These are phyloP conservation scores for Aspergillus nanangensis DNA, from an alignment of 495 filamentous ascomycete genomes.

Conservation along the genomic window DNA sequence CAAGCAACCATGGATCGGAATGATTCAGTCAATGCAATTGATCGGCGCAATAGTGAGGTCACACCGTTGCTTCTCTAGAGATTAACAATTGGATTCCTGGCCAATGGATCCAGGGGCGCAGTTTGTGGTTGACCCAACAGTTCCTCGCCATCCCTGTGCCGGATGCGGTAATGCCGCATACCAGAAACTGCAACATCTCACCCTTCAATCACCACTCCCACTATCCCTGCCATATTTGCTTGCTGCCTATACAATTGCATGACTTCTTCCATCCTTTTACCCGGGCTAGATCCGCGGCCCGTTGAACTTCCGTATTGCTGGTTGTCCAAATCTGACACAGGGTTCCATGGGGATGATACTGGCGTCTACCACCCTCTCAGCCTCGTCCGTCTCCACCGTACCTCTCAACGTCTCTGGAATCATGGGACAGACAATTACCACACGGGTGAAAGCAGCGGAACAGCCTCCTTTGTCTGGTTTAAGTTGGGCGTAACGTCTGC, in stretches of 20 bases:
- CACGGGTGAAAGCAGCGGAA: slow-evolving; percentile 18
- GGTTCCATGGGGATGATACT: slow-evolving; percentile 49
- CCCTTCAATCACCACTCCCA: background rate
- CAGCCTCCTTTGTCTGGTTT: slow-evolving; percentile 16
- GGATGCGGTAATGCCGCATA: slow-evolving; percentile 9
- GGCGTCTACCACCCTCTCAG: slow-evolving; percentile 53
- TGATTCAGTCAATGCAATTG: background rate
- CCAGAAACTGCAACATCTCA: background rate
- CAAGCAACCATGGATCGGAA: background rate
- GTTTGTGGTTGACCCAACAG: background rate
- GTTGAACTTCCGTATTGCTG: slow-evolving; percentile 53
- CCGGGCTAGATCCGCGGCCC: slow-evolving; percentile 49
- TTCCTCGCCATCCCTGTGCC: background rate
- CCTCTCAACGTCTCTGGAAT: slow-evolving; percentile 46
- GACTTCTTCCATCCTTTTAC: background rate
- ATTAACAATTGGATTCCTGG: background rate
- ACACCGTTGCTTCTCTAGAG: background rate
- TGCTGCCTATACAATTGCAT: background rate
- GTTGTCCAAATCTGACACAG: slow-evolving; percentile 43
- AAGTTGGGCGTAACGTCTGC: no score
- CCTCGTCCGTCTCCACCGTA: slow-evolving; percentile 33
- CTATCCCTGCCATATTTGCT: no score
- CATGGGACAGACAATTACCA: slow-evolving; percentile 33
- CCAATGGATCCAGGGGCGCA: slow-evolving; percentile 1
- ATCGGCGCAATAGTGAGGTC: background rate